A percentile compares a stretch with the other conserved stretches of the same genome.
phyloP scores from a whole-genome alignment of 495 filamentous ascomycete genomes.

The Tuber umbilicatum region DNA sequence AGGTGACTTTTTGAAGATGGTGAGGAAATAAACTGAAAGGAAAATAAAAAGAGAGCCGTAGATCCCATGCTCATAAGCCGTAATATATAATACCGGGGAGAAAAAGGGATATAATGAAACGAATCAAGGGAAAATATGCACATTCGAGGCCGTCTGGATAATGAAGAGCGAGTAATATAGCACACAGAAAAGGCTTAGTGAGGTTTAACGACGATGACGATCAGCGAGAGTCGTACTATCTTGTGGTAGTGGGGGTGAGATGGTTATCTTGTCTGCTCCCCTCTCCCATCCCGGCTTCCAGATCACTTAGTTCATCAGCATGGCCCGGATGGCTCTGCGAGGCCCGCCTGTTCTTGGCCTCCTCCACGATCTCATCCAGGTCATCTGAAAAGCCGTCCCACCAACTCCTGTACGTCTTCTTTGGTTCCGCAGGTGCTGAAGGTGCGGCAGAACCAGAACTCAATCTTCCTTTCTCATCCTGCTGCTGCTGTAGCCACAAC shows the following conservation, averaged over 20 bases:
- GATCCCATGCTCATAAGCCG: conserved; percentile 33
- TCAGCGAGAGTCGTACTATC: not conserved
- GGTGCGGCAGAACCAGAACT: not conserved
- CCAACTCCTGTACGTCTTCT: conserved; percentile 24
- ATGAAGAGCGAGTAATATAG: conserved; percentile 15
- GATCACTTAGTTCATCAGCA: conserved; percentile 20
- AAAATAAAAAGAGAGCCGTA: conserved; percentile 17
- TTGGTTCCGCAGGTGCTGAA: conserved; percentile 7
- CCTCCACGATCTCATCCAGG: conserved; percentile 36
- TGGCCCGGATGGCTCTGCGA: conserved; percentile 23
- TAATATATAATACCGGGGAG: conserved; percentile 12
- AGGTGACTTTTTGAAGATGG: not conserved
- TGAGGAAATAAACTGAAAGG: conserved; percentile 20
- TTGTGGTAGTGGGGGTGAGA: conserved; percentile 7
- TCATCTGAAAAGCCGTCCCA: conserved; percentile 26
- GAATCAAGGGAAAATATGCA: conserved; percentile 26
- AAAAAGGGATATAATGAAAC: conserved; percentile 17
- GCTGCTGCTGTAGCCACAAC: conserved; percentile 29
- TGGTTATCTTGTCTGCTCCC: conserved; percentile 18
- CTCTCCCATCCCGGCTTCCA: conserved; percentile 29
- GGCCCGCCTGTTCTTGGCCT: conserved; percentile 40
- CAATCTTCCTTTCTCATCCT: conserved; percentile 20
- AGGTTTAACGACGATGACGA: not conserved
- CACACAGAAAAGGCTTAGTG: conserved; percentile 9
- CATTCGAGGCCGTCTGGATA: conserved; percentile 15